Conservation (phyloP, 495 filamentous ascomycete species). For the Penicillium herquei region DNA sequence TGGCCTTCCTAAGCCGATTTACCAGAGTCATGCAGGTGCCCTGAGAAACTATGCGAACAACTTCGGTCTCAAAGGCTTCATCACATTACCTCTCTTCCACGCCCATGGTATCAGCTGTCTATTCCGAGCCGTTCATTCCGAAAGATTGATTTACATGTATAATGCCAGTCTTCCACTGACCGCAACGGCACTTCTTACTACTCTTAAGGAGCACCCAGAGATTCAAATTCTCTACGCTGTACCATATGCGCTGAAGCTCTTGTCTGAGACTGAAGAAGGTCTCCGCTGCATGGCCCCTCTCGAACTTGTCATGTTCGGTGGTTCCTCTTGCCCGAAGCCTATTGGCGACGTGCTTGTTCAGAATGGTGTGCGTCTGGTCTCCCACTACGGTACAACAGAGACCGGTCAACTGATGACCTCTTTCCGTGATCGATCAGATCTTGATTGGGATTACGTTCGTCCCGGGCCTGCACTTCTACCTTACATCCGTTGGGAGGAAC, state of each 20-base stretch:
- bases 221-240: conserved; percentile 45
- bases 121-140: conserved; percentile 43
- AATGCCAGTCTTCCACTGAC: conserved; percentile 46
- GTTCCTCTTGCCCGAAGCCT: conserved; percentile 46
- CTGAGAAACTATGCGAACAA: conserved; percentile 42
- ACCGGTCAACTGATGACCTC: conserved; percentile 54
- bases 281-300: conserved; percentile 32
- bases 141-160: conserved; percentile 43
- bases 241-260: conserved; percentile 49
- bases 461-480: conserved; percentile 22
- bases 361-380: conserved; percentile 50
- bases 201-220: conserved; percentile 34
- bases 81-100: conserved; percentile 54
- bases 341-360: conserved; percentile 51
- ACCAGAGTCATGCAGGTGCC: conserved; percentile 40
- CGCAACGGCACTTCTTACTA: conserved; percentile 33
- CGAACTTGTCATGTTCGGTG: conserved; percentile 48
- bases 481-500: conserved; percentile 49
- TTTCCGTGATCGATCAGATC: conserved; percentile 41
- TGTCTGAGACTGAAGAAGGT: conserved; percentile 43
- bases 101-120: conserved; percentile 49
- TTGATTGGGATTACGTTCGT: conserved; percentile 63
- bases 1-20: conserved; percentile 39
- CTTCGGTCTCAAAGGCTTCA: conserved; percentile 42
- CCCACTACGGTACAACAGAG: conserved; percentile 50